Percentiles rank a stretch among this genome's conserved stretches.
Conservation (phyloP, 768 basidiomycete genomes). For the Hypholoma fasciculare region DNA sequence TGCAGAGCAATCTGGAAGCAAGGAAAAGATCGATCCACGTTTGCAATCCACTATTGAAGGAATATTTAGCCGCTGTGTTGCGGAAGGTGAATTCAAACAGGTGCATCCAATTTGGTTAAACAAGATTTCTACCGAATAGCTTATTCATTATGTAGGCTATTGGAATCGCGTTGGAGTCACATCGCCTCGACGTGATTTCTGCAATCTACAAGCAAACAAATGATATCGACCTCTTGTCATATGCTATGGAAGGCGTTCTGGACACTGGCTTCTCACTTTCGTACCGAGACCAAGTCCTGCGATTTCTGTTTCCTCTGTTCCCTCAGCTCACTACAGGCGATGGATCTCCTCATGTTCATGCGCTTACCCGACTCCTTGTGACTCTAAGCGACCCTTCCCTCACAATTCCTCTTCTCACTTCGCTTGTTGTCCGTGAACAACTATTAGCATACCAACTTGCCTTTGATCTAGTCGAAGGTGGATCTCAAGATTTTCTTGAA, state of each 20-base stretch:
- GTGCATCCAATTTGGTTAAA: constrained; percentile 37
- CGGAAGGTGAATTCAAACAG: constrained; percentile 90
- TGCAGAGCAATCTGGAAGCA: constrained; percentile 50
- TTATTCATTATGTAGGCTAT: constrained; percentile 60
- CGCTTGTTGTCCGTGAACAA: constrained; percentile 68
- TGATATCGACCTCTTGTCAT: constrained; percentile 81
- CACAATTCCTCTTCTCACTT: constrained; percentile 71
- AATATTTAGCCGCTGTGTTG: constrained; percentile 83
- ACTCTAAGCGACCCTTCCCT: constrained; percentile 82
- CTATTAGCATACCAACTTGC: constrained; percentile 92
- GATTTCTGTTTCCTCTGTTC: constrained; percentile 85
- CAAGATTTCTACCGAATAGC: constrained; percentile 13
- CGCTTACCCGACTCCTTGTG: constrained; percentile 87
- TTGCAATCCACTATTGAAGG: constrained; percentile 85
- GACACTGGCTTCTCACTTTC: constrained; percentile 87
- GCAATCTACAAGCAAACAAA: constrained; percentile 70
- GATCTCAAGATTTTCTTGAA: constrained; percentile 89
- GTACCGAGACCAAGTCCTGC: constrained; percentile 80
- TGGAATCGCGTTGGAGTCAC: constrained; percentile 93
- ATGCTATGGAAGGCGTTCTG: constrained; percentile 90
- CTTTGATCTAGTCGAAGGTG: constrained; percentile 94
- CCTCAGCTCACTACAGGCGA: constrained; percentile 70
- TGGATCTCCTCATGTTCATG: constrained; percentile 73
- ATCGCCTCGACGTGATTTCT: constrained; percentile 83
- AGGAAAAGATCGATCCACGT: constrained; percentile 73